Evolutionary conservation across 352 stramenopile species (phyloP), one percentile per base, ranked within the genome.

Genomic region (Aphanomyces euteiches): DNA sequence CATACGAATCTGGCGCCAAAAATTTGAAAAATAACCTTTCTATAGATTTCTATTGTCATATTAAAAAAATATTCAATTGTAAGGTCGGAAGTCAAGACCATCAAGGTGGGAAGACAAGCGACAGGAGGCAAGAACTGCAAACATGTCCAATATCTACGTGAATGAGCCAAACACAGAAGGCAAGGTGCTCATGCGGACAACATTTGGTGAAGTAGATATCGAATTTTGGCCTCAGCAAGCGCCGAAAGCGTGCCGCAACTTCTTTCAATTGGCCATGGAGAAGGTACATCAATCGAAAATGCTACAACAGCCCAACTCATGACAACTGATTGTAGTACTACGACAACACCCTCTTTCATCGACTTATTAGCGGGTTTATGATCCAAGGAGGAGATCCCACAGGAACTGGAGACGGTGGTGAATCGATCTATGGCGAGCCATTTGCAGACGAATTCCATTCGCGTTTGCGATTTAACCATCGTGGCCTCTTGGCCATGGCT

Each of bases 201-300:
- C 90, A 47, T 95, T 98, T 69, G 97, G 97, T n/a, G 94, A 98
- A 67, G 72, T 99, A 13, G 96, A 99, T 72, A 88, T 99, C 39
- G 90, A 99, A 73, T 79, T 99, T 56, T 99, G 95, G 94, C 90
- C 92, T 50, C 95, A 98, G 71, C 96, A 99, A 81, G 96, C 96
- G 58, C 97, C 97, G 17, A 90, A 96, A 57, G 94, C 97, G 2
- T 98, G 86, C 40, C 85, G 88, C 34, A 98, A 98, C 79, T 97
- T 98, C 70, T 78, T 97, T 72, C 90, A 97, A 78, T 87, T 98
- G 56, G 96, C 88, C 68, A 77, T 97, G 60, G 90, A 92, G 70
- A 83, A 83, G 45, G 83, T 90, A 74, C 48, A 56, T 70, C 65
- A 68, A 45, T 28, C 28, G 28, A 28, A 28, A 2, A 28, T 2